Evolutionary conservation across 2,329 filamentous ascomycete species (phyloP).

Genomic region (Phoma sp.): DNA sequence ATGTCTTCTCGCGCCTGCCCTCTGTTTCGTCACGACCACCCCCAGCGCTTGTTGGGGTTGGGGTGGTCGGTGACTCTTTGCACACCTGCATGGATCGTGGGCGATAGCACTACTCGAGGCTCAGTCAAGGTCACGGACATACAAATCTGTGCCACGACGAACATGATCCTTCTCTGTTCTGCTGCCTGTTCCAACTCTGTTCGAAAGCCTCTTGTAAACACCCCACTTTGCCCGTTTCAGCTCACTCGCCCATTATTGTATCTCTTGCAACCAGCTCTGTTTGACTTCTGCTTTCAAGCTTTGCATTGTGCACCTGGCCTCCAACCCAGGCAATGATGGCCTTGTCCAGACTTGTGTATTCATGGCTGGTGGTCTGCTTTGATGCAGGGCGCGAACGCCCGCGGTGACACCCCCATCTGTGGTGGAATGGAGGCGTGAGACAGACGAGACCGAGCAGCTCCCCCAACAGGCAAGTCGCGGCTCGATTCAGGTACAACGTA

Average conservation of each 20-base stretch:
- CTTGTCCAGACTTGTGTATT: neutral
- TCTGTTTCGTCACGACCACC: neutral
- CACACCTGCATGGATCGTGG: slow-evolving; percentile 1
- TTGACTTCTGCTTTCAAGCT: slow-evolving; percentile 7
- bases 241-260: slow-evolving; percentile 22
- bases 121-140: neutral
- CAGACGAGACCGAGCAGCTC: neutral
- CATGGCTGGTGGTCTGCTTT: slow-evolving; percentile 1
- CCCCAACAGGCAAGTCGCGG: slow-evolving; percentile 3
- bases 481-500: slow-evolving; percentile 8
- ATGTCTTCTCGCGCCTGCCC: neutral
- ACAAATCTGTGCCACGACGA: neutral
- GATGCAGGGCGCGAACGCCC: slow-evolving; percentile 14
- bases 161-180: neutral
- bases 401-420: slow-evolving; percentile 13
- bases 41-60: slow-evolving; percentile 9
- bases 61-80: neutral
- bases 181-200: neutral
- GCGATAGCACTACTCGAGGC: slow-evolving; percentile 4
- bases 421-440: slow-evolving; percentile 14
- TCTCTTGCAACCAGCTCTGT: slow-evolving; percentile 24
- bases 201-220: slow-evolving; percentile 2
- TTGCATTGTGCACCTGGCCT: neutral
- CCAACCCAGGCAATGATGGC: neutral
- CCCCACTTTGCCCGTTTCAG: slow-evolving; percentile 25